These are phyloP conservation scores for Coprinellus aureogranulatus DNA, from an alignment of 768 basidiomycete species.

Conservation along the genomic window DNA sequence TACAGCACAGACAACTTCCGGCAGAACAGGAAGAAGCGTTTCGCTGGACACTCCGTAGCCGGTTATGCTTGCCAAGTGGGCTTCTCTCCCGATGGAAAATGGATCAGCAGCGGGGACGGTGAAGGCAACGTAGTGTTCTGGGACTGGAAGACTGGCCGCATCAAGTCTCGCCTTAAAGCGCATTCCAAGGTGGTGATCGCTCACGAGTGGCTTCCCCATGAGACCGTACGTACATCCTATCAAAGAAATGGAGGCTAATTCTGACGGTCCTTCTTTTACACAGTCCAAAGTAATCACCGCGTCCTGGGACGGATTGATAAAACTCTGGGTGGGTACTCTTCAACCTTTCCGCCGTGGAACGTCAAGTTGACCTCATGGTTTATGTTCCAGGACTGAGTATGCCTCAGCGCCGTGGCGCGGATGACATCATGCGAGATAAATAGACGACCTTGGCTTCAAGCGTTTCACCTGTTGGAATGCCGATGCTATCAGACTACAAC, in stretches of 20 bases:
- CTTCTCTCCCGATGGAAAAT: constrained; percentile 97
- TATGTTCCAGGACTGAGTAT: constrained; percentile 10
- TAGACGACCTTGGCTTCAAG: not conserved
- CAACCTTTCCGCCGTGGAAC: not conserved
- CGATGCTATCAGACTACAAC: not conserved
- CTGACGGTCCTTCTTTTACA: constrained; percentile 14
- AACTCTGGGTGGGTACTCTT: constrained; percentile 78
- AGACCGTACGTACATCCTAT: constrained; percentile 67
- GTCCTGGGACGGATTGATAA: constrained; percentile 97
- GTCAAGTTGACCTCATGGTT: not conserved
- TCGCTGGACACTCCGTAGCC: constrained; percentile 94
- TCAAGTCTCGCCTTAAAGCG: constrained; percentile 84
- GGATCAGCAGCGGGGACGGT: constrained; percentile 95
- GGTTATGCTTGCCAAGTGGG: constrained; percentile 97
- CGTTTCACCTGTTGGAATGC: not conserved
- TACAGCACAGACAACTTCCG: constrained; percentile 98
- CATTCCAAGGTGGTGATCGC: constrained; percentile 97
- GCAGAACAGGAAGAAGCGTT: constrained; percentile 97
- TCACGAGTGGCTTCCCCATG: constrained; percentile 97
- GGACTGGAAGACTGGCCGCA: constrained; percentile 99
- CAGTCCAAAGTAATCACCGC: constrained; percentile 97
- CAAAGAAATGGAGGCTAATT: constrained; percentile 46
- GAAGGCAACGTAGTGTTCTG: constrained; percentile 96
- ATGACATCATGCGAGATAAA: not conserved
- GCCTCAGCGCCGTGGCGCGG: not conserved